Percentiles rank a stretch among this genome's conserved stretches.
Evolutionary conservation across 768 basidiomycete species (phyloP).

Genomic region (Chlorophyllum brunneum): DNA sequence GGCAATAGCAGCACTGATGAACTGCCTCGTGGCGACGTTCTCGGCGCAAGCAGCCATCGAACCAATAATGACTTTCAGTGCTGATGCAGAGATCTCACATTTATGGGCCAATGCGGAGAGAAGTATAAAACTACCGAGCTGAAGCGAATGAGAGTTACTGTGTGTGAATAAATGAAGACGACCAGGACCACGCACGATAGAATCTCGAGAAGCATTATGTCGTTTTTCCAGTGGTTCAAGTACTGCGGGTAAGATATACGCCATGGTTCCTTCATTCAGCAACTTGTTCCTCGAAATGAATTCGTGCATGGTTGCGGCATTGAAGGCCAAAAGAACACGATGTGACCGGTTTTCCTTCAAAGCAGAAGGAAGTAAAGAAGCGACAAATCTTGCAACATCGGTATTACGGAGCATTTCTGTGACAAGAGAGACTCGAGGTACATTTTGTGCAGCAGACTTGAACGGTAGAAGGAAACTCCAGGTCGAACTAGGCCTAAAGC

Average conservation of each 20-base stretch:
- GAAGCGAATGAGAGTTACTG: background rate
- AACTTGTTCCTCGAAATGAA: conserved; percentile 59
- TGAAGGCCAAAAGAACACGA: conserved; percentile 77
- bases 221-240: conserved; percentile 51
- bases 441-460: conserved; percentile 70
- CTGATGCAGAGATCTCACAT: conserved; percentile 52
- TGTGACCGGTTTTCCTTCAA: conserved; percentile 51
- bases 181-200: conserved; percentile 39
- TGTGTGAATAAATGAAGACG: background rate
- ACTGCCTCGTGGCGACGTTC: conserved; percentile 49
- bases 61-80: conserved; percentile 54
- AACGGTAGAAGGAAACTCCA: conserved; percentile 73
- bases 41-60: conserved; percentile 49
- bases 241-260: conserved; percentile 60
- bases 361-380: conserved; percentile 57
- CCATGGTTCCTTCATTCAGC: conserved; percentile 64
- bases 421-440: conserved; percentile 72
- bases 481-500: conserved; percentile 48
- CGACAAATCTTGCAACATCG: conserved; percentile 70
- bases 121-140: conserved; percentile 76
- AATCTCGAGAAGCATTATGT: conserved; percentile 41
- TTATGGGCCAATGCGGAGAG: conserved; percentile 68
- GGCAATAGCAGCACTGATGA: conserved; percentile 61
- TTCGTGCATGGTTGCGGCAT: conserved; percentile 74
- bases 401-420: conserved; percentile 70